Evolutionary conservation across 805 yeast genomes (phyloP), one percentile per base, ranked within the genome.

Genomic region (Ogataea polymorpha): DNA sequence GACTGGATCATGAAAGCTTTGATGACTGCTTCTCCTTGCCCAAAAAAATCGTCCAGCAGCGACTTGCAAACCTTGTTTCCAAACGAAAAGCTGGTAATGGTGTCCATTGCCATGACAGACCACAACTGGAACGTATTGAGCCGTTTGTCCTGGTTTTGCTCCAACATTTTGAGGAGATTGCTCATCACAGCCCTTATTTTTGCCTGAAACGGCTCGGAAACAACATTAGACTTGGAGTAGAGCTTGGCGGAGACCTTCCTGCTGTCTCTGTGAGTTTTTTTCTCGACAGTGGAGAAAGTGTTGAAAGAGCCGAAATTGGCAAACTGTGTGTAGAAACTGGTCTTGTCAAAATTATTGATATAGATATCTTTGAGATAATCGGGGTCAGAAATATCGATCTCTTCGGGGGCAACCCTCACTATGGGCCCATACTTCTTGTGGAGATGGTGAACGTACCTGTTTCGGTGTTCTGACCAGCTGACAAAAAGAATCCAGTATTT

Each of bases 41-140:
- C 58, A 28, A 56, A 53, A 2, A 63, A 63, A 38, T 69, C 65
- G 6, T 57, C 45, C 25, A 80, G 51, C 25, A 79, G 59, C 26
- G 74, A 58, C 1, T 77, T 64, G 13, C 79, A 72, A 40, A 70
- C 66, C 7, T 64, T 59, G 0, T 56, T 48, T 0, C 90, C 90
- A 44, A 80, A 68, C 41, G 78, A 77, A 53, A 80, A 79, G 15
- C 73, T 71, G 2, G 81, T 71, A 2, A 82, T 78, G 3, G 78
- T 81, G 51, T 82, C 89, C 79, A 83, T 75, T 4, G 90, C 89
- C 53, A 83, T 65, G 13, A 80, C 64, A n/a, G 79, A 80, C 67
- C 82, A 82, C n/a, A 83, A 56, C 14, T 75, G 67, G 50, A 77
- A 79, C 3, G 77, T 80, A 37, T 82, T 83, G 28, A 80, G 52